phyloP scores from a whole-genome alignment of 2,329 filamentous ascomycete species.

The Sphaerulina populicola region DNA sequence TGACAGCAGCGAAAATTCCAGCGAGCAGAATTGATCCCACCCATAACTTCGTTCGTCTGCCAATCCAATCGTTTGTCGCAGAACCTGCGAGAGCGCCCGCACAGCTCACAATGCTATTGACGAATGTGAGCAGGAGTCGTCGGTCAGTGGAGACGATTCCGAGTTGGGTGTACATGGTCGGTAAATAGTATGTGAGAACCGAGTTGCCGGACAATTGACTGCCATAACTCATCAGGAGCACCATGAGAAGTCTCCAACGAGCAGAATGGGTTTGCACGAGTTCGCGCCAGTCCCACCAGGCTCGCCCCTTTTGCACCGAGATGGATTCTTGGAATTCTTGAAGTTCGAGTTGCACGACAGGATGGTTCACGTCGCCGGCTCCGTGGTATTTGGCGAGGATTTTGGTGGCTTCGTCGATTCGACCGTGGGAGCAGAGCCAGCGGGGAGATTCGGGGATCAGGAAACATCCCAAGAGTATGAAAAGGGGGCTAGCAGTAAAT shows the following conservation, averaged over 20 bases:
- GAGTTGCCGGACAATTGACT: conserved; percentile 9
- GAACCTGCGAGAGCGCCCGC: conserved; percentile 9
- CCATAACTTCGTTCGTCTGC: conserved; percentile 9
- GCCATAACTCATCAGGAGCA: conserved; percentile 8
- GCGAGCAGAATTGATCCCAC: conserved; percentile 6
- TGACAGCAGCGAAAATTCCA: conserved; percentile 8
- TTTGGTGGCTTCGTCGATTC: conserved; percentile 13
- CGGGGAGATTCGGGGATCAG: conserved; percentile 15
- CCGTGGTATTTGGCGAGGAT: conserved; percentile 15
- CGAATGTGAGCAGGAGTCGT: conserved; percentile 6
- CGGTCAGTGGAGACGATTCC: conserved; percentile 8
- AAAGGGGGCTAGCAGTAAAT: not conserved
- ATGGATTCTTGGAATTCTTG: conserved; percentile 15
- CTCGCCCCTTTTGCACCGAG: conserved; percentile 6
- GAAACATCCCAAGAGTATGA: conserved; percentile 10
- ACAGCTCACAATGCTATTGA: conserved; percentile 12
- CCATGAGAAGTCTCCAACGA: conserved; percentile 10
- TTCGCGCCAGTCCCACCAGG: conserved; percentile 12
- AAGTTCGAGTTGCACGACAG: conserved; percentile 9
- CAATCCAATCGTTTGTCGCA: conserved; percentile 8
- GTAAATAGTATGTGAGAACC: conserved; percentile 8
- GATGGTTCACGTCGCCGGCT: conserved; percentile 11
- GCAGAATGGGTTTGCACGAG: conserved; percentile 8
- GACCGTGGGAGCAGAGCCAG: conserved; percentile 14
- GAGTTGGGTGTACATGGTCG: conserved; percentile 10